Percentiles rank a stretch among this genome's conserved stretches.
Evolutionary conservation across 345 rosid species (phyloP).

Genomic region (Populus davidiana): DNA sequence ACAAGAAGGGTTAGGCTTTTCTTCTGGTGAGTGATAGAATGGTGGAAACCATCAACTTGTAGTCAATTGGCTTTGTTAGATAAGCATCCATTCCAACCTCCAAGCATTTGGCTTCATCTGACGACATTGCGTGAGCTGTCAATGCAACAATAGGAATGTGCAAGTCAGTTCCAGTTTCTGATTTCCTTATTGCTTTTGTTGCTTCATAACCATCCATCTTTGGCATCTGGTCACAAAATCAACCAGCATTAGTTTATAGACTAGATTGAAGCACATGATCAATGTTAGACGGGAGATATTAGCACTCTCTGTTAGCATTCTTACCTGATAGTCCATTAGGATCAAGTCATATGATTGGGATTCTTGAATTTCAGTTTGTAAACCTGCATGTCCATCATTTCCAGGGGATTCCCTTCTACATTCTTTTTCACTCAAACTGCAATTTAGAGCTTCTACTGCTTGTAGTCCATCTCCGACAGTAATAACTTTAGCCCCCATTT

Average conservation of each 20-base stretch:
- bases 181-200: slow-evolving; percentile 30
- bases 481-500: too few species aligned
- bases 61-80: slow-evolving; percentile 86
- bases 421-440: too few species aligned
- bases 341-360: slow-evolving; percentile 26
- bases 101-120: slow-evolving; percentile 39
- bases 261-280: background rate
- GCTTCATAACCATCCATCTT: slow-evolving; percentile 40
- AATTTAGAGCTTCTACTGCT: too few species aligned
- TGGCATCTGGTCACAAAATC: slow-evolving; percentile 14
- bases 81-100: slow-evolving; percentile 58
- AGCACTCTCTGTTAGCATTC: background rate
- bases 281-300: too few species aligned
- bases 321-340: slow-evolving; percentile 39
- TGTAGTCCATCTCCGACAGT: too few species aligned
- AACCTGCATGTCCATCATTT: too few species aligned
- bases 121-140: slow-evolving; percentile 40
- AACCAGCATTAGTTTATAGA: background rate
- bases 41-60: slow-evolving; percentile 87
- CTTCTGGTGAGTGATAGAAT: slow-evolving; percentile 64
- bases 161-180: slow-evolving; percentile 24
- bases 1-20: slow-evolving; percentile 19
- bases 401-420: too few species aligned
- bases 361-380: slow-evolving; percentile 22
- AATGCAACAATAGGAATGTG: slow-evolving; percentile 36